phyloP scores from a whole-genome alignment of 2,329 filamentous ascomycete species.

The Lecanosticta acicola region DNA sequence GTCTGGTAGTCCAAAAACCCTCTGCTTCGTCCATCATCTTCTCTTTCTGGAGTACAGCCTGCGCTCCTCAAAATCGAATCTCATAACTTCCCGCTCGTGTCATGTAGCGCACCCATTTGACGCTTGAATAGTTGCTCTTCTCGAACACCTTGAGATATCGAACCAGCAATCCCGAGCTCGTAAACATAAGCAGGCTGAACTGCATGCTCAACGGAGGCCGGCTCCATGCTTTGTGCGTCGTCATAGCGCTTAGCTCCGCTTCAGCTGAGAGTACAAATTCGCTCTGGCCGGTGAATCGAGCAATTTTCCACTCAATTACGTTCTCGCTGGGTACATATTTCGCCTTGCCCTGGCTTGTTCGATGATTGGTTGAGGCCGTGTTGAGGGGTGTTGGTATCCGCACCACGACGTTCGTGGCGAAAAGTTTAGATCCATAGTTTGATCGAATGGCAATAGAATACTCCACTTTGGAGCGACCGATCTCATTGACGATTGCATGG shows the following conservation, averaged over 20 bases:
- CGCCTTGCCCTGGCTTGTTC: conserved; percentile 91
- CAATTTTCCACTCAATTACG: conserved; percentile 98
- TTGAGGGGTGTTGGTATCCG: conserved; percentile 94
- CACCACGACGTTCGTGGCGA: conserved; percentile 92
- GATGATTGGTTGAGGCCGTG: conserved; percentile 86
- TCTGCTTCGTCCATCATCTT: too few relatives aligned
- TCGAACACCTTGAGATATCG: conserved; percentile 98
- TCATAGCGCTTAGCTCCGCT: conserved; percentile 91
- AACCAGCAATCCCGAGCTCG: conserved; percentile 84
- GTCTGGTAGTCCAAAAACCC: too few relatives aligned
- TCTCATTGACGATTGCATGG: conserved; percentile 95
- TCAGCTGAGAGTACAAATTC: conserved; percentile 94
- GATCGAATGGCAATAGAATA: conserved; percentile 97
- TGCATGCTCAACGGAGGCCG: conserved; percentile 84
- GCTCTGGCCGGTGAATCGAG: conserved; percentile 94
- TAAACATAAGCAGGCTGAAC: conserved; percentile 97
- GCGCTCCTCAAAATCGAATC: conserved; percentile 47
- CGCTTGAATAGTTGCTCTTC: conserved; percentile 97
- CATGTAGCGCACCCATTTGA: conserved; percentile 99
- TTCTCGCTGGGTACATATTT: conserved; percentile 99
- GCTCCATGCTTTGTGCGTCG: conserved; percentile 95
- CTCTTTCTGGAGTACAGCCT: neutral
- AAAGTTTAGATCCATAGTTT: conserved; percentile 93
- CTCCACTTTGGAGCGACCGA: conserved; percentile 95
- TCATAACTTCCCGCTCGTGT: conserved; percentile 96